Evolutionary conservation across 306 rosid species (phyloP).

Genomic region (Pachyrhizus erosus): DNA sequence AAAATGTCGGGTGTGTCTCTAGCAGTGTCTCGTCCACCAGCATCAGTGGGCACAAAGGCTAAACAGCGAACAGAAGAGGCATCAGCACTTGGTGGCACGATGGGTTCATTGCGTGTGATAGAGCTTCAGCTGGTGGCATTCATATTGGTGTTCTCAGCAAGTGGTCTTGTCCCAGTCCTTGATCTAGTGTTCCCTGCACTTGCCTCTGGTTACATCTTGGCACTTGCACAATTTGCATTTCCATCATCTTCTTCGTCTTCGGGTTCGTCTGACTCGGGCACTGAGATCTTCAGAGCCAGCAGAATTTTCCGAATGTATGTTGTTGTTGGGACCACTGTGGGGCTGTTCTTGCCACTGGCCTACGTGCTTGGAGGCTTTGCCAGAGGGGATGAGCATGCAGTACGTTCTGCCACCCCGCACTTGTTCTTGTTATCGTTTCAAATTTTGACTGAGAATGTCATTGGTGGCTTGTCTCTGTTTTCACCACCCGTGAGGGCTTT

Average conservation of each 20-base stretch:
- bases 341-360: constrained; percentile 81
- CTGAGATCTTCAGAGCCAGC: constrained; percentile 66
- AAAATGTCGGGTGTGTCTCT: constrained; percentile 77
- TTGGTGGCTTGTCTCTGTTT: constrained; percentile 72
- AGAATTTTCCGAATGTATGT: constrained; percentile 65
- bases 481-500: constrained; percentile 83
- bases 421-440: constrained; percentile 78
- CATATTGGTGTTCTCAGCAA: constrained; percentile 82
- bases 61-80: constrained; percentile 15
- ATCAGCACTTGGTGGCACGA: constrained; percentile 47
- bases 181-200: constrained; percentile 74
- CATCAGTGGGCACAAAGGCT: background rate
- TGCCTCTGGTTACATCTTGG: constrained; percentile 65
- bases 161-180: constrained; percentile 81
- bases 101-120: constrained; percentile 81
- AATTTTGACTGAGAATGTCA: constrained; percentile 79
- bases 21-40: constrained; percentile 54
- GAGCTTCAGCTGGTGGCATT: constrained; percentile 91
- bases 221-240: constrained; percentile 68
- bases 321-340: constrained; percentile 67
- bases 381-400: constrained; percentile 78
- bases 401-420: constrained; percentile 87
- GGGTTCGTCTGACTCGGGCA: background rate
- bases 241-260: constrained; percentile 51
- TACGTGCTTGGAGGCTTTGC: constrained; percentile 91